Conservation (phyloP, 2,329 filamentous ascomycete species). For the Aureobasidium sp. region DNA sequence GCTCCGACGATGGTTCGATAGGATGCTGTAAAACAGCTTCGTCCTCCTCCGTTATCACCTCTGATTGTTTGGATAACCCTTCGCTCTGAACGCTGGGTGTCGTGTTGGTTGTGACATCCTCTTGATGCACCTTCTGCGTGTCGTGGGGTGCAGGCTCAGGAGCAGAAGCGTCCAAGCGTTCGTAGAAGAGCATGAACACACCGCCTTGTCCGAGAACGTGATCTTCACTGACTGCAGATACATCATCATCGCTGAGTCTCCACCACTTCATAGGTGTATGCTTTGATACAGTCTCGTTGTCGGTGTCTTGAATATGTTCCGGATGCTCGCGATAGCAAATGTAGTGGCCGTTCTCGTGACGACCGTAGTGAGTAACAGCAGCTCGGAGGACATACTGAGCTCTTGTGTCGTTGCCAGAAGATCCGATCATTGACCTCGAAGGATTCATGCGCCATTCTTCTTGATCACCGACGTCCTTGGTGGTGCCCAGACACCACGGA, state of each 20-base stretch:
- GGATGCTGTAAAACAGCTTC: not conserved
- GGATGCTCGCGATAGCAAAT: conserved; percentile 76
- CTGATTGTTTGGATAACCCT: not conserved
- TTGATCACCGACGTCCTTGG: conserved; percentile 24
- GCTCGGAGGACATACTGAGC: conserved; percentile 67
- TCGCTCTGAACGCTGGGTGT: not conserved
- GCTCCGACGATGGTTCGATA: not conserved
- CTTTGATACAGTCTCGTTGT: conserved; percentile 21
- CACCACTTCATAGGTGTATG: conserved; percentile 60
- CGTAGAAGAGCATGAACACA: conserved; percentile 97
- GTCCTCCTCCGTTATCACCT: not conserved
- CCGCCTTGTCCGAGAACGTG: conserved; percentile 66
- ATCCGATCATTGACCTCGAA: conserved; percentile 59
- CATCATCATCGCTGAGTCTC: conserved; percentile 81
- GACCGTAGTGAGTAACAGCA: conserved; percentile 79
- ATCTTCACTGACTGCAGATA: conserved; percentile 63
- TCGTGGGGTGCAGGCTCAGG: not conserved
- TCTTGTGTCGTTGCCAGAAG: conserved; percentile 20
- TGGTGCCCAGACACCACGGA: conserved; percentile 67
- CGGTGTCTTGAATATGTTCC: conserved; percentile 17
- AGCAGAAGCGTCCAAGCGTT: conserved; percentile 38
- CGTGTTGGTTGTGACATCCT: not conserved
- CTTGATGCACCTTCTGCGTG: not conserved
- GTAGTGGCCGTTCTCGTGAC: conserved; percentile 94
- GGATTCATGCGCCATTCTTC: conserved; percentile 67